Base-by-base conservation (phyloP, 2,329 filamentous ascomycete genomes). In the Arachnomyces sp. region DNA sequence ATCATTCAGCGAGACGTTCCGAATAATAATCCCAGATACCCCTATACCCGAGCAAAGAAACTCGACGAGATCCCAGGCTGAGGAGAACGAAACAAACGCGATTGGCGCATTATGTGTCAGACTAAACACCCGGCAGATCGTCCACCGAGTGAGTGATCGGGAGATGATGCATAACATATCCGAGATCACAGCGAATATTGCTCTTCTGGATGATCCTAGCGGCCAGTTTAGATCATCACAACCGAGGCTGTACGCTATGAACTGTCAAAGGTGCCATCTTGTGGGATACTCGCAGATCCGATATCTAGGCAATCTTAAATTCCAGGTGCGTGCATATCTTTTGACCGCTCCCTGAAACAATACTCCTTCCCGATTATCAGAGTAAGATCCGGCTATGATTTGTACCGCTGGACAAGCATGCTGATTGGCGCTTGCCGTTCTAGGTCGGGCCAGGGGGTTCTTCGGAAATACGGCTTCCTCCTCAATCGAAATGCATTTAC, bases 141-240 rank as follows among this genome's bases (percentile, higher is more conserved):
- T 64, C 25, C 55, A 61, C 37, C 57, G 64, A n/a, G 50, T 63
- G n/a, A 67, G 64, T 40, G 64, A 67, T 47, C 48, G 56, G 34
- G 62, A 64, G 31, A 46, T 60, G 45, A 56, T 59, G 42, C 55
- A 59, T 44, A 58, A 49, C 17, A 53, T 66, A 30, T 59, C 61
- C 9, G 55, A 59, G 39, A 55, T 64, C 5, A 57, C 57, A 13
- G 54, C 50, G 38, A 60, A 54, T 17, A 61, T 66, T 34, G 46
- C 56, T 8, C 39, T 58, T 3, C 52, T 63, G 5, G 60, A 63
- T 43, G 61, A 65, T 43, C 60, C 62, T 15, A 50, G 49, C 35
- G 50, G 57, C 29, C 52, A 56, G 29, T 53, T 52, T 32, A 47
- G 52, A 34, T 39, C 53, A 2, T 31, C 50, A 12, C 52, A 51